Percentiles rank a stretch among this genome's conserved stretches.
Evolutionary conservation across 176 grass and related monocot species (phyloP).

Genomic region (Stipa capillata): DNA sequence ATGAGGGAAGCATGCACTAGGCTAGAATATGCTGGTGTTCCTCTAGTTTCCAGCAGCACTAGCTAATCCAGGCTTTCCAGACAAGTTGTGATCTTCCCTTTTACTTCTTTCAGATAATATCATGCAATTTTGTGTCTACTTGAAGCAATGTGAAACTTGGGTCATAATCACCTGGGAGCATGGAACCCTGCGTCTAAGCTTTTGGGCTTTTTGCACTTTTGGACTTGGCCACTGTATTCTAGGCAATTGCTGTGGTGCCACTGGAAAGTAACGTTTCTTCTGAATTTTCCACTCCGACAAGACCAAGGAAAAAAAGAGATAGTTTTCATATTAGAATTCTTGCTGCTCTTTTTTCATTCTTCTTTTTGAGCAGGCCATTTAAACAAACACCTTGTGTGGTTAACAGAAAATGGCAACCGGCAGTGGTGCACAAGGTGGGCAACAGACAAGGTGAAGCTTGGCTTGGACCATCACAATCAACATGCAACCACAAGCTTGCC

Average conservation of each 20-base stretch:
- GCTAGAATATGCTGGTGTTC: neutral
- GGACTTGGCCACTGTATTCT: neutral
- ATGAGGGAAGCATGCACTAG: neutral
- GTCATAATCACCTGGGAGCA: neutral
- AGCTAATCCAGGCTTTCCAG: neutral
- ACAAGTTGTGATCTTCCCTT: neutral
- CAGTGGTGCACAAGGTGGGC: neutral
- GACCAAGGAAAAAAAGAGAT: no score
- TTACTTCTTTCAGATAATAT: neutral
- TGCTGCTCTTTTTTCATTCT: neutral
- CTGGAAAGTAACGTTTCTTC: neutral
- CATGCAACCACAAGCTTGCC: neutral
- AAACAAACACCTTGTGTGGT: neutral
- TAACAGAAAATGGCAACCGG: neutral
- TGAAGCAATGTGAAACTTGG: no score
- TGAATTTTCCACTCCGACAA: neutral
- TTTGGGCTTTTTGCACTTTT: neutral
- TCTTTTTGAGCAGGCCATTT: neutral
- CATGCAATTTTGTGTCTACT: neutral
- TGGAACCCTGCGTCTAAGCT: neutral
- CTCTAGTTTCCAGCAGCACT: neutral
- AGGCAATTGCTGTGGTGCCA: neutral
- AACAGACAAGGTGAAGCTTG: neutral
- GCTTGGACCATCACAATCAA: neutral
- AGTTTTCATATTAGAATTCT: neutral